These are phyloP conservation scores for Blepharisma stoltei DNA, from an alignment of 73 alveolate species.

Conservation along the genomic window DNA sequence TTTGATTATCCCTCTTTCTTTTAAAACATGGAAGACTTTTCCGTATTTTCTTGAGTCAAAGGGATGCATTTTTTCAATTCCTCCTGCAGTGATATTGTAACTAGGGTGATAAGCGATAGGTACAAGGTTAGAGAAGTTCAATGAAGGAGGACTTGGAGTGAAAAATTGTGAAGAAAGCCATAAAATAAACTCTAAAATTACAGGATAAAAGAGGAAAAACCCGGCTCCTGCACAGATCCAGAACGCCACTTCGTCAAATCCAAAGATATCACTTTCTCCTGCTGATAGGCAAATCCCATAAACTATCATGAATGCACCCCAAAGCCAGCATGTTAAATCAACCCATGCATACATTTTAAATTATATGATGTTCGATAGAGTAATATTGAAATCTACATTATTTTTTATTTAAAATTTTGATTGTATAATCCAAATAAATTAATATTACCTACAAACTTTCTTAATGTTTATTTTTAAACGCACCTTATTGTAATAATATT, in stretches of 20 bases:
- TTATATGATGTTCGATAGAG: too few relatives aligned
- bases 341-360: slow-evolving; percentile 16
- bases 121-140: neutral
- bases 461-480: too few relatives aligned
- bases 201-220: slow-evolving; percentile 35
- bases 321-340: slow-evolving; percentile 1
- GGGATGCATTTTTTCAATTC: slow-evolving; percentile 81
- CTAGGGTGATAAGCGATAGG: slow-evolving; percentile 66
- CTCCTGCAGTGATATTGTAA: slow-evolving; percentile 76
- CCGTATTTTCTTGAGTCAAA: slow-evolving; percentile 81
- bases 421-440: too few relatives aligned
- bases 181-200: slow-evolving; percentile 33
- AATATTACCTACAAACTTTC: too few relatives aligned
- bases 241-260: neutral
- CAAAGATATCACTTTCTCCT: neutral
- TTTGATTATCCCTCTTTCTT: slow-evolving; percentile 35
- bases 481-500: too few relatives aligned
- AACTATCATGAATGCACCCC: neutral
- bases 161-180: neutral
- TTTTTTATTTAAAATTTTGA: too few relatives aligned
- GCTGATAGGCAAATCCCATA: neutral
- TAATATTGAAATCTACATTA: too few relatives aligned
- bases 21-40: slow-evolving; percentile 45
- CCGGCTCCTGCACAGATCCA: slow-evolving; percentile 28
- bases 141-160: neutral